A percentile compares a stretch with the other conserved stretches of the same genome.
phyloP scores from a whole-genome alignment of 1,284 basidiomycete species.

The Puccinia coronata region DNA sequence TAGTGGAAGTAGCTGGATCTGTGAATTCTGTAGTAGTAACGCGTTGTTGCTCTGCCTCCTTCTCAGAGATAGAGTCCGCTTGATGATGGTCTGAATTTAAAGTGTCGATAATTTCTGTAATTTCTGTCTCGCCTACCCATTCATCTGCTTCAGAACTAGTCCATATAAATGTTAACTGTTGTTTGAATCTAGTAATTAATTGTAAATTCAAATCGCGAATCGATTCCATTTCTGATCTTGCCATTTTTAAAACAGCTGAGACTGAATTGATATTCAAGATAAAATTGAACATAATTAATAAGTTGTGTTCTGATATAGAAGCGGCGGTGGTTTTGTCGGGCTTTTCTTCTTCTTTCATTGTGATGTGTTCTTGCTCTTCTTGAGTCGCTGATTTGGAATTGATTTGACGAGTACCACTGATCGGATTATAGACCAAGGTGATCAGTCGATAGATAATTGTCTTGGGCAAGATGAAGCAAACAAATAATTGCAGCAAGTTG shows the following conservation, averaged over 20 bases:
- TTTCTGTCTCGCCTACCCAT: slow-evolving; percentile 41
- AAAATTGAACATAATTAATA: slow-evolving; percentile 22
- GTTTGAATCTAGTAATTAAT: slow-evolving; percentile 2
- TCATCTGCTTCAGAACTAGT: slow-evolving; percentile 17
- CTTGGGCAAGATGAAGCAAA: slow-evolving; percentile 6
- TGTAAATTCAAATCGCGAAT: slow-evolving; percentile 19
- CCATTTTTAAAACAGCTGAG: slow-evolving; percentile 28
- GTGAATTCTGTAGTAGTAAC: too few species aligned
- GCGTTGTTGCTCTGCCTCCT: too few species aligned
- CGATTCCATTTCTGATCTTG: slow-evolving; percentile 37
- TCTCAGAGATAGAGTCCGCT: too few species aligned
- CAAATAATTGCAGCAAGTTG: slow-evolving; percentile 23
- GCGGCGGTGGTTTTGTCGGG: too few species aligned
- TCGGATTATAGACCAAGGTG: neutral
- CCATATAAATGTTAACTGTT: slow-evolving; percentile 33
- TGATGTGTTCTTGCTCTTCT: too few species aligned
- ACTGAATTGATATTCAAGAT: slow-evolving; percentile 35
- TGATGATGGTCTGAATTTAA: too few species aligned
- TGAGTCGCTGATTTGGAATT: too few species aligned
- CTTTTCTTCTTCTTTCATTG: too few species aligned
- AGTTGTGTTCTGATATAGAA: slow-evolving; percentile 22
- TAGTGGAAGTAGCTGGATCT: neutral
- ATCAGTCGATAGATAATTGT: slow-evolving; percentile 12
- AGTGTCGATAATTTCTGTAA: slow-evolving; percentile 14
- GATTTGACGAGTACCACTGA: slow-evolving; percentile 11